phyloP scores from a whole-genome alignment of 768 basidiomycete species.

The Lentinus tigrinus region DNA sequence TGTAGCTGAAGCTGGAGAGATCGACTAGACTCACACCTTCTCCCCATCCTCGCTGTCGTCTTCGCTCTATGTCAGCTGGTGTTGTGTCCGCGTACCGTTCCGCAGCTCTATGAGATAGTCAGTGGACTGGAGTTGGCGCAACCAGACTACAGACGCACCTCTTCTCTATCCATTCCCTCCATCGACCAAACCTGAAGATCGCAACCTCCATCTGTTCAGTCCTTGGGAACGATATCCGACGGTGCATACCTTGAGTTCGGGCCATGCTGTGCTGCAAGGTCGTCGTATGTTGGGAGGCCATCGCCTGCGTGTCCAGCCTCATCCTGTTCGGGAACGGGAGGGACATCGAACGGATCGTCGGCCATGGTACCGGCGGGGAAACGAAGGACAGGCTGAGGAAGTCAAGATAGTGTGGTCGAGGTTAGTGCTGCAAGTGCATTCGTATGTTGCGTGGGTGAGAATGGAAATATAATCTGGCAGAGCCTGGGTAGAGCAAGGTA shows the following conservation, averaged over 20 bases:
- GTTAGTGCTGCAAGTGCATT: neutral
- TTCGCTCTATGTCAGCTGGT: constrained; percentile 52
- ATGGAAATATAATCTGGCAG: no score
- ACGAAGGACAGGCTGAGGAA: neutral
- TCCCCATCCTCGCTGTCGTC: constrained; percentile 73
- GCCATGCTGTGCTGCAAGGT: constrained; percentile 72
- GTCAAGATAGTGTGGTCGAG: neutral
- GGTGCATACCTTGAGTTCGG: constrained; percentile 76
- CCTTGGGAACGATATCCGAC: neutral
- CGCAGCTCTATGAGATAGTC: constrained; percentile 59
- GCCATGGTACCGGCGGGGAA: constrained; percentile 6
- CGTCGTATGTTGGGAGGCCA: constrained; percentile 76
- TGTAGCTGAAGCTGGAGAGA: neutral
- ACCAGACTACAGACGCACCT: constrained; percentile 42
- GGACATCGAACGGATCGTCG: constrained; percentile 11
- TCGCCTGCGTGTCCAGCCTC: constrained; percentile 37
- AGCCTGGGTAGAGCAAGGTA: no score
- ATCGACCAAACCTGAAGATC: constrained; percentile 69
- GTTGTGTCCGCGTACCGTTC: constrained; percentile 72
- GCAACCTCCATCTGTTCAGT: neutral
- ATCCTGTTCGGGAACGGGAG: constrained; percentile 39
- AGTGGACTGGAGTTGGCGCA: constrained; percentile 1
- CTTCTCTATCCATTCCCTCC: constrained; percentile 89
- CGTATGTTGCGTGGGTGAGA: no score
- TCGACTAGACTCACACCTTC: constrained; percentile 35